Percentiles rank a stretch among this genome's conserved stretches.
These are phyloP conservation scores for Bipolaris victoriae DNA, from an alignment of 2,329 filamentous ascomycete species.

Conservation along the genomic window DNA sequence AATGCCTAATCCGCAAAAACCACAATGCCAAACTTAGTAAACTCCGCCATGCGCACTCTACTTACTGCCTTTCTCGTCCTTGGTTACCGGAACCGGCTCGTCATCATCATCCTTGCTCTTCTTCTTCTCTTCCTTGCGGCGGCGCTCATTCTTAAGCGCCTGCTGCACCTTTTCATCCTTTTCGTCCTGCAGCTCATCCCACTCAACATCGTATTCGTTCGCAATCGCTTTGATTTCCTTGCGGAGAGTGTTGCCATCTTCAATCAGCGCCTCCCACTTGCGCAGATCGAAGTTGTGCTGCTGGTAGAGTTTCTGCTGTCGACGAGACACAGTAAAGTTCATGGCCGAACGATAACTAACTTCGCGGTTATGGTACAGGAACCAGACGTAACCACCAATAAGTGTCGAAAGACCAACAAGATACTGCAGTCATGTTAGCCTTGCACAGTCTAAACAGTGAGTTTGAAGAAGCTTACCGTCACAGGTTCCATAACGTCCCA, in stretches of 20 bases:
- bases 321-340: conserved; percentile 80
- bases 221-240: conserved; percentile 81
- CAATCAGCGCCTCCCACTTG: conserved; percentile 78
- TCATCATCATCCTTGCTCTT: conserved; percentile 47
- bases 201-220: conserved; percentile 87
- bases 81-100: conserved; percentile 17
- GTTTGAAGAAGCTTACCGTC: conserved; percentile 56
- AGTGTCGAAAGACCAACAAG: conserved; percentile 84
- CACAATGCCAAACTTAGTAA: neutral
- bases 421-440: conserved; percentile 56
- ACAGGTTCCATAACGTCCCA: conserved; percentile 94
- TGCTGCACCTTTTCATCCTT: conserved; percentile 65
- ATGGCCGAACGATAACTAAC: conserved; percentile 85
- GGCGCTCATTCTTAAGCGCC: conserved; percentile 58
- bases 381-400: conserved; percentile 92
- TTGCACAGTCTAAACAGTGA: neutral
- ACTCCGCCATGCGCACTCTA: neutral
- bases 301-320: conserved; percentile 79
- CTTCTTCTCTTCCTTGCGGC: conserved; percentile 44
- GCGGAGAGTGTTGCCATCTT: conserved; percentile 78
- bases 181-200: conserved; percentile 79
- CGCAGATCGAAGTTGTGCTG: conserved; percentile 74
- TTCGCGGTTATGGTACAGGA: conserved; percentile 89
- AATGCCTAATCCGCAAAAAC: conserved; percentile 1
- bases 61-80: conserved; percentile 4